Percentiles rank a stretch among this genome's conserved stretches.
Evolutionary conservation across 768 basidiomycete genomes (phyloP).

Genomic region (Candolleomyces aberdarensis): DNA sequence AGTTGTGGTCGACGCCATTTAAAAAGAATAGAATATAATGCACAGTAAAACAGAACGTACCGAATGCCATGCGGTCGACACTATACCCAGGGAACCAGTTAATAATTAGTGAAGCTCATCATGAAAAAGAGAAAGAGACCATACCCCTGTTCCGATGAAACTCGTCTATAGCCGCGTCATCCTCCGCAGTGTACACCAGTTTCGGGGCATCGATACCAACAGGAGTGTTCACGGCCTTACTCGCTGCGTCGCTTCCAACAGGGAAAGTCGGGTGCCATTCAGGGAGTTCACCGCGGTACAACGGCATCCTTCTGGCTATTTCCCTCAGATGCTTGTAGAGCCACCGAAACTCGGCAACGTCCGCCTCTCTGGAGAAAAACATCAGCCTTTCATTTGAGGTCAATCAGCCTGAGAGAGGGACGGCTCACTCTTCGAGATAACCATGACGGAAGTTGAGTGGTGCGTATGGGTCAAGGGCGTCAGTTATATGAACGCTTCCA

Average conservation of each 20-base stretch:
- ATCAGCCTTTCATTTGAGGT: neutral
- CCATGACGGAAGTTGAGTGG: constrained; percentile 43
- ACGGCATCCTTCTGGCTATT: constrained; percentile 49
- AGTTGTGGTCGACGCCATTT: neutral
- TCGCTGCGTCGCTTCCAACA: constrained; percentile 28
- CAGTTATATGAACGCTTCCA: constrained; percentile 48
- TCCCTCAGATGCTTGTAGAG: constrained; percentile 56
- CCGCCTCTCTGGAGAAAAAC: constrained; percentile 29
- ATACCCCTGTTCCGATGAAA: constrained; percentile 17
- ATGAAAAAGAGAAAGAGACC: neutral
- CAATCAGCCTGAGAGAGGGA: neutral
- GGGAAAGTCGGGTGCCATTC: constrained; percentile 36
- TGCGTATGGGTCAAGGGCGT: constrained; percentile 37
- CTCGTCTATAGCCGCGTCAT: constrained; percentile 40
- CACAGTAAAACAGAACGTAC: constrained; percentile 19
- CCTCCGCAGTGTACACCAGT: constrained; percentile 38
- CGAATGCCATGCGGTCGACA: constrained; percentile 45
- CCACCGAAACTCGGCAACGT: constrained; percentile 45
- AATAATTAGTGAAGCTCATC: neutral
- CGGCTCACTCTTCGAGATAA: constrained; percentile 40
- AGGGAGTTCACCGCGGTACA: constrained; percentile 36
- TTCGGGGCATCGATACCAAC: constrained; percentile 30
- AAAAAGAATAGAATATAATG: neutral
- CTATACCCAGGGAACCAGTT: constrained; percentile 16
- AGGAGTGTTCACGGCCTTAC: constrained; percentile 22